Evolutionary conservation across 2,329 filamentous ascomycete species (phyloP).

Genomic region (Pyrenophora teres): DNA sequence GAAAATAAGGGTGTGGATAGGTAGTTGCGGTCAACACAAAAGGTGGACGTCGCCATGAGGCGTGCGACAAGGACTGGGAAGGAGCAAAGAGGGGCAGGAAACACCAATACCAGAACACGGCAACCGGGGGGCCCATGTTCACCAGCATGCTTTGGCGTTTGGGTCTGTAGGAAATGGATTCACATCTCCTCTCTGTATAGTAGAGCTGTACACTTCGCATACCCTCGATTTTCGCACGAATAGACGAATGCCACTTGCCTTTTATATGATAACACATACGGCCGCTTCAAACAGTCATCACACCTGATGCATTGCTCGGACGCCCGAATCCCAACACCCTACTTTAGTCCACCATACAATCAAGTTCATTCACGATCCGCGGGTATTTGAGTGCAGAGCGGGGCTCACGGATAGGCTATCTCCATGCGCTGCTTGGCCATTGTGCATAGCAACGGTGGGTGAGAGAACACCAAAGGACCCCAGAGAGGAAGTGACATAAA

Average conservation of each 20-base stretch:
- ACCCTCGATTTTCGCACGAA: not conserved
- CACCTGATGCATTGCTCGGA: slow-evolving; percentile 23
- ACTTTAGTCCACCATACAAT: slow-evolving; percentile 13
- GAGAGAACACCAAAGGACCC: slow-evolving; percentile 30
- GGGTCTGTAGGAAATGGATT: not conserved
- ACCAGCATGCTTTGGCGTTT: slow-evolving; percentile 21
- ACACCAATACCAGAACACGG: not conserved
- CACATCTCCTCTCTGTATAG: slow-evolving; percentile 19
- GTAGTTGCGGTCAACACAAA: slow-evolving; percentile 5
- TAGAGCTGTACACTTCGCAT: slow-evolving; percentile 14
- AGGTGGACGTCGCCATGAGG: no score
- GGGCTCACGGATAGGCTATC: slow-evolving; percentile 17
- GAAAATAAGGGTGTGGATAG: slow-evolving; percentile 27
- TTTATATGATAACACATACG: slow-evolving; percentile 33
- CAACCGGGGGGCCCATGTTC: not conserved
- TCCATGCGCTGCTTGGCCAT: slow-evolving; percentile 21
- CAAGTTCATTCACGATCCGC: slow-evolving; percentile 8
- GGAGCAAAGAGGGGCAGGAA: not conserved
- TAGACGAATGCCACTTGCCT: not conserved
- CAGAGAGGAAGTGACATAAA: slow-evolving; percentile 38
- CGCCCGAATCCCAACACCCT: slow-evolving; percentile 24
- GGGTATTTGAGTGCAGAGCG: slow-evolving; percentile 9
- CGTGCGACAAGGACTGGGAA: no score
- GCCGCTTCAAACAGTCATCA: slow-evolving; percentile 37
- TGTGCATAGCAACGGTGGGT: slow-evolving; percentile 18